Base-by-base conservation (phyloP, 257 asterid genomes). In the Primulina eburnea region DNA sequence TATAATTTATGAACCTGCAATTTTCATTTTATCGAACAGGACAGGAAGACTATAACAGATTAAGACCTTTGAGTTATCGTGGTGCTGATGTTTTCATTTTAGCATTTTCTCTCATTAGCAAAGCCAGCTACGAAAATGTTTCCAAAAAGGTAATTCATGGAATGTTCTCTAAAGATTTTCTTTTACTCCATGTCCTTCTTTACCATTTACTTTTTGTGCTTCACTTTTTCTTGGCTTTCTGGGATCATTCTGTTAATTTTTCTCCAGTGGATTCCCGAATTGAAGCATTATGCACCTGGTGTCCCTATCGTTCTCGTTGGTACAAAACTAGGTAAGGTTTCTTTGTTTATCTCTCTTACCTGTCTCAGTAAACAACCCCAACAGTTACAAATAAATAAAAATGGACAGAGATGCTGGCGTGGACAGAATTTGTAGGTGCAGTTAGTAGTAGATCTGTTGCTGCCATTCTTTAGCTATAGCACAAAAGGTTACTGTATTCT, bases 241-340 rank as follows among this genome's bases (percentile, higher is more conserved):
- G 55, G 14, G 26, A 47, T 55, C 17, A 11, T 65, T 55, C n/a
- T 67, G 21, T 32, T 65, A 10, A 21, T 67, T 37, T 71, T 5
- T 67, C 40, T n/a, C 26, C 78, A 77, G 81, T 77, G 81, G 81
- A 73, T 73, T 66, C 81, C 81, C n/a, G 81, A 77, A 62, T 67
- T 77, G 81, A 77, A 70, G 66, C 81, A 77, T 75, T 77, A 77
- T 73, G 81, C 81, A 2, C 81, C 81, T 33, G 81, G 81, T 53
- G 81, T 77, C 37, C 81, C 81, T n/a, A 69, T 77, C 7, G 64
- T 77, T 69, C 81, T 77, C 57, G 81, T 77, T 62, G 81, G 81
- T 65, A 77, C 81, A 57, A 77, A 77, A 70, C 81, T 77, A 47
- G 81, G 81, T 77, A 67, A 64, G 81, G 50, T 38, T 47, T 67